phyloP scores from a whole-genome alignment of 495 filamentous ascomycete species.

The Neurospora discreta region DNA sequence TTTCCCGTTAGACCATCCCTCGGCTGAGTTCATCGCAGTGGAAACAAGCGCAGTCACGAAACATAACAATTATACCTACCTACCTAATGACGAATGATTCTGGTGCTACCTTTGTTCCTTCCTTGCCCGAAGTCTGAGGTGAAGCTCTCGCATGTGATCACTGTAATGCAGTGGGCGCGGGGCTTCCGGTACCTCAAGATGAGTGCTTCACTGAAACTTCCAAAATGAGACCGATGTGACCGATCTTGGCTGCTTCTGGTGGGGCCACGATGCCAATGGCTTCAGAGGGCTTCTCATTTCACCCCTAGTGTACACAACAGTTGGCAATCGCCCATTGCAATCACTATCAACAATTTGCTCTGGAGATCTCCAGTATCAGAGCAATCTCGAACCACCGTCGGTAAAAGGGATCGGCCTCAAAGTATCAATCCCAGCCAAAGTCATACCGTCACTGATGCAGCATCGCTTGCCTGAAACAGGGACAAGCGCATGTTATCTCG shows the following conservation, averaged over 20 bases:
- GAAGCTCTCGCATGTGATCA: background rate
- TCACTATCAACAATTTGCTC: background rate
- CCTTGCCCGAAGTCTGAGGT: background rate
- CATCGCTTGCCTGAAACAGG: conserved; percentile 8
- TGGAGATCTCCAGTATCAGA: background rate
- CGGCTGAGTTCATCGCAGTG: background rate
- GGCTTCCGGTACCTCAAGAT: background rate
- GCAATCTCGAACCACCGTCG: background rate
- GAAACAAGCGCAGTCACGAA: background rate
- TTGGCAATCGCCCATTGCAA: background rate
- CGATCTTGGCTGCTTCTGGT: background rate
- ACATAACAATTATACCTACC: too few relatives aligned
- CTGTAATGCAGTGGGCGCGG: background rate
- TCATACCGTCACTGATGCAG: conserved; percentile 19
- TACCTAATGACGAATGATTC: background rate
- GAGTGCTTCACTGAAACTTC: too few relatives aligned
- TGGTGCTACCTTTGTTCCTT: background rate
- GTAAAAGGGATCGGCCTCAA: background rate
- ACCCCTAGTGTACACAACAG: background rate
- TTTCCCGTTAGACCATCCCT: background rate
- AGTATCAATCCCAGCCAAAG: background rate
- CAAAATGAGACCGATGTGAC: background rate
- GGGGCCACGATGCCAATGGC: background rate
- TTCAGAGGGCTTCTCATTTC: background rate
- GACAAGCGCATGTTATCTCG: background rate